Base-by-base conservation (phyloP, 176 grass and related monocot species). In the Cenchrus americanus region DNA sequence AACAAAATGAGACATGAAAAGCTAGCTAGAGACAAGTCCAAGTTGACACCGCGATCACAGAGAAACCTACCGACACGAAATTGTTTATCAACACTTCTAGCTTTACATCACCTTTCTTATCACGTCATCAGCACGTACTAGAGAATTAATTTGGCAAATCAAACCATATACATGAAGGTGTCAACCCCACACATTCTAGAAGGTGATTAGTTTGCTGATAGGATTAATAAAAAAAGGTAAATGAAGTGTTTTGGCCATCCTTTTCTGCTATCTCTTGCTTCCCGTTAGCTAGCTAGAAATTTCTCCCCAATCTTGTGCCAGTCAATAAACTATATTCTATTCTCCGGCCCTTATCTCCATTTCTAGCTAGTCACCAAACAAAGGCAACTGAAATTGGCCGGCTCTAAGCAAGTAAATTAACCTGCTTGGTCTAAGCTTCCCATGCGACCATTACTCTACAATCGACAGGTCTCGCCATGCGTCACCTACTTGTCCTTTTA, bases 41-140 rank as follows among this genome's bases (percentile, higher is more conserved):
- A 86, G 83, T 82, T 86, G 58, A 59, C 82, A 67, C 65, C 73
- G 53, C 69, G 50, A 78, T 80, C 21, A 80, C 66, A 72, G 83
- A 79, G 74, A 67, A 81, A 78, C 79, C 79, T 86, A 90, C 88
- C 66, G 88, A 82, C 50, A 55, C 62, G 6, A 69, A 75, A 37
- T 70, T 71, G 7, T 76, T 83, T 69, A 90, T 70, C 13, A 76
- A 26, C 57, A 75, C 70, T 48, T 24, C 32, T 57, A 87, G 63
- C 84, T 91, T 91, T 87, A 87, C 85, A 91, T 83, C 85, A 89
- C 87, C 87, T 80, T 89, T 76, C 73, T 23, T 69, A 11, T 89
- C 87, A 75, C 75, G 76, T 87, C 80, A 79, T 18, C 49, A 80
- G 47, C 71, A 64, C n/a, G n/a, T n/a, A n/a, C 55, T 69, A 87